Evolutionary conservation across 352 stramenopile species (phyloP), one percentile per base, ranked within the genome.

Genomic region (Pythium insidiosum): DNA sequence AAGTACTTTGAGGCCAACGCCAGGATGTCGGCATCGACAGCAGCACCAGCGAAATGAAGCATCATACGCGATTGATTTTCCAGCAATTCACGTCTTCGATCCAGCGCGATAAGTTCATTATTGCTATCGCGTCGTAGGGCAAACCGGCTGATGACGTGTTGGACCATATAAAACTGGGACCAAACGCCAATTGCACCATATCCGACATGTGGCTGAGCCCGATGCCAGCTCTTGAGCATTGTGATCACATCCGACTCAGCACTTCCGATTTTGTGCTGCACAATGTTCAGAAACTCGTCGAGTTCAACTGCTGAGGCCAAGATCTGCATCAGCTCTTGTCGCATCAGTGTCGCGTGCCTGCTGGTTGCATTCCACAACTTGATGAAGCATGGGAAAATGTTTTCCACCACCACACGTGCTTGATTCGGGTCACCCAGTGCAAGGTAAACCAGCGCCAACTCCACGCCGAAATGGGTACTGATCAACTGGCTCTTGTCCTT

Each of bases 1-100:
- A 92, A 51, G 41, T 87, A 75, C 45, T 84, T 82, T 1, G 76
- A 88, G 18, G 66, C 72, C 12, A 92, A 47, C 12, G 79, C 66
- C 50, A 89, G 43, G 13, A 88, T 66, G 50, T 92, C 78, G 40
- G 66, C 78, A 6, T 69, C 61, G 18, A 89, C 63, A 21, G 73
- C 76, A 5, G 71, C 73, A 21, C 69, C 68, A 13, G 76, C 79
- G 35, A 82, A 89, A n/a, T 64, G 57, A 23, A 92, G 47, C 71
- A 88, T 86, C 19, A 71, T 46, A 20, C 68, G 52, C 9, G 60
- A 53, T 19, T 66, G 57, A 30, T 50, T 53, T 53, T 57, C 31
- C 12, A 76, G 26, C 12, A 87, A 42, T 7, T 11, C 15, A 15
- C 11, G 21, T 26, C n/a, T n/a, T n/a, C n/a, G n/a, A n/a, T n/a